Evolutionary conservation across 2,329 filamentous ascomycete species (phyloP).

Genomic region (Trichoderma sp.): DNA sequence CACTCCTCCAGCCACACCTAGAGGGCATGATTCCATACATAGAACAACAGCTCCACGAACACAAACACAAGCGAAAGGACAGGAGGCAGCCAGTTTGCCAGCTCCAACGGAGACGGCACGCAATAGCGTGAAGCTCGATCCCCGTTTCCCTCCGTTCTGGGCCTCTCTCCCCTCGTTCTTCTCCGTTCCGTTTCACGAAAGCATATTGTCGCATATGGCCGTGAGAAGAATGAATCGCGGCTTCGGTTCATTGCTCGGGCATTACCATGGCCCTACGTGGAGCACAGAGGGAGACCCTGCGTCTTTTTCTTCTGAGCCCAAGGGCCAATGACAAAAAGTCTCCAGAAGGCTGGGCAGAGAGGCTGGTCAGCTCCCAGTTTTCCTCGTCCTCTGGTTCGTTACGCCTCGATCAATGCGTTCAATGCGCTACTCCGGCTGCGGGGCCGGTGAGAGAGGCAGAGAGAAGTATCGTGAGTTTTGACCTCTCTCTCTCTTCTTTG

Average conservation of each 20-base stretch:
- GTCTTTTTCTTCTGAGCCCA: not conserved
- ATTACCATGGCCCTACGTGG: not conserved
- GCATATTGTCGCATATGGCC: not conserved
- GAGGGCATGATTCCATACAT: too few relatives aligned
- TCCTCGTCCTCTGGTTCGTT: not conserved
- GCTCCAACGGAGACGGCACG: too few relatives aligned
- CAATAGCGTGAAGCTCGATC: too few relatives aligned
- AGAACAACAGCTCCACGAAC: too few relatives aligned
- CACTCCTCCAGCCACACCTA: too few relatives aligned
- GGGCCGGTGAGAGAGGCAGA: constrained; percentile 3
- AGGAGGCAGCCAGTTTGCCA: too few relatives aligned
- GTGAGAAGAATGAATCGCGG: constrained; percentile 14
- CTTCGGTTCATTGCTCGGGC: constrained; percentile 23
- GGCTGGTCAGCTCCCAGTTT: constrained; percentile 3
- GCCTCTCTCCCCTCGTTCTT: not conserved
- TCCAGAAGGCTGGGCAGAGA: not conserved
- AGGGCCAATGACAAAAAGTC: not conserved
- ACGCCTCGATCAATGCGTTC: constrained; percentile 2
- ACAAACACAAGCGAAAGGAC: too few relatives aligned
- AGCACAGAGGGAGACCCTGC: not conserved
- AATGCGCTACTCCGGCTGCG: constrained; percentile 23
- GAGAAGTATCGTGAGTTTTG: too few relatives aligned
- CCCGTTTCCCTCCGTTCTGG: too few relatives aligned
- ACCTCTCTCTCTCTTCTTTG: too few relatives aligned
- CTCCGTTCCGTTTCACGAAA: constrained; percentile 13